phyloP scores from a whole-genome alignment of 768 basidiomycete genomes.

The Macrolepiota albuminosa region DNA sequence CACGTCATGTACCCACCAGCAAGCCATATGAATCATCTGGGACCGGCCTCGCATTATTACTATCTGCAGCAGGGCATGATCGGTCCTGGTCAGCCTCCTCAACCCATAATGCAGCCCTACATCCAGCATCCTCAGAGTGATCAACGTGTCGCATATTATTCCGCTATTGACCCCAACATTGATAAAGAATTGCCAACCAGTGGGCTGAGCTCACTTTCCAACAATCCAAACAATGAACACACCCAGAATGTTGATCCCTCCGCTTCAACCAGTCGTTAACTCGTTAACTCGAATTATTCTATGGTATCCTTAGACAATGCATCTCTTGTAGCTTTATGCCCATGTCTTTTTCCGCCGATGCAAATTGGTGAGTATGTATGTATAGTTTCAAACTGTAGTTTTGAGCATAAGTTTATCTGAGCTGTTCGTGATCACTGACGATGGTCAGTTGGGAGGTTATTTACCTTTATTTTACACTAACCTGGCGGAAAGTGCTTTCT shows the following conservation, averaged over 20 bases:
- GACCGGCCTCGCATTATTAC: constrained; percentile 14
- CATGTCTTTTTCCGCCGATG: background rate
- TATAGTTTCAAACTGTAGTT: background rate
- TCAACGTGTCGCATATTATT: constrained; percentile 25
- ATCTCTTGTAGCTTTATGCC: constrained; percentile 8
- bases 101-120: constrained; percentile 17
- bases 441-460: background rate
- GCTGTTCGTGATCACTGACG: background rate
- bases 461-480: background rate
- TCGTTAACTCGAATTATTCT: background rate
- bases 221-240: constrained; percentile 1
- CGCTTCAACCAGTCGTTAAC: constrained; percentile 6
- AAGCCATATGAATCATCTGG: constrained; percentile 12
- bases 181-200: constrained; percentile 14
- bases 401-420: background rate
- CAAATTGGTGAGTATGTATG: constrained; percentile 6
- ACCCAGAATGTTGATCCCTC: background rate
- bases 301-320: constrained; percentile 2
- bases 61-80: constrained; percentile 16
- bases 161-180: constrained; percentile 34
- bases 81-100: constrained; percentile 19
- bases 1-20: constrained; percentile 12
- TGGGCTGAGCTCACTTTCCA: constrained; percentile 1
- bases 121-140: constrained; percentile 13
- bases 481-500: background rate